Evolutionary conservation across 441 rosid species (phyloP).

Genomic region (Pelargonium citronellum): DNA sequence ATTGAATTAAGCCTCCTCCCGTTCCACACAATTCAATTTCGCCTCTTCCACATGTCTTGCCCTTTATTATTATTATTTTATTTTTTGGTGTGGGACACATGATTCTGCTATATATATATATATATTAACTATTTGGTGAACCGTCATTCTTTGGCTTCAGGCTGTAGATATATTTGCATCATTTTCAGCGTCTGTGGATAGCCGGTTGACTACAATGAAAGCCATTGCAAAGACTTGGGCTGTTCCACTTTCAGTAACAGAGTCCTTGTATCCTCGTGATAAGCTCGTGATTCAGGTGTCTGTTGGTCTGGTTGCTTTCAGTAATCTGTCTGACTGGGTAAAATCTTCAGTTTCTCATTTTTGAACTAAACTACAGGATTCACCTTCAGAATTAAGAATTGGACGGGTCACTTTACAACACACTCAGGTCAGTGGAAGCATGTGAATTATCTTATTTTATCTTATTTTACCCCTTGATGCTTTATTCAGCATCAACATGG

Average conservation of each 20-base stretch:
- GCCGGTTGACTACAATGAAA: slow-evolving; percentile 44
- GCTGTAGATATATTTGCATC: slow-evolving; percentile 80
- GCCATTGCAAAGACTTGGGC: slow-evolving; percentile 64
- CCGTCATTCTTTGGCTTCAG: slow-evolving; percentile 36
- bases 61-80: slow-evolving; percentile 6
- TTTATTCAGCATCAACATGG: slow-evolving; percentile 20
- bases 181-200: slow-evolving; percentile 46
- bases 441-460: slow-evolving; percentile 16
- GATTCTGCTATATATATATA: slow-evolving; percentile 5
- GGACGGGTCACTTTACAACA: slow-evolving; percentile 69
- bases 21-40: no score
- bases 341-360: slow-evolving; percentile 25
- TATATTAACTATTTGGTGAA: slow-evolving; percentile 6
- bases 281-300: slow-evolving; percentile 77
- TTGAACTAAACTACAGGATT: slow-evolving; percentile 45
- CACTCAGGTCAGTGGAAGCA: slow-evolving; percentile 41
- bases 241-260: slow-evolving; percentile 40
- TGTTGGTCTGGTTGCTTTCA: slow-evolving; percentile 20
- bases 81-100: neutral
- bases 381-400: slow-evolving; percentile 43
- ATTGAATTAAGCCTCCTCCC: no score
- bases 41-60: neutral
- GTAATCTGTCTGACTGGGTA: slow-evolving; percentile 12
- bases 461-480: slow-evolving; percentile 13
- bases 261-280: slow-evolving; percentile 37